Evolutionary conservation across 2,329 filamentous ascomycete genomes (phyloP).

Genomic region (Arthroderma uncinatum): DNA sequence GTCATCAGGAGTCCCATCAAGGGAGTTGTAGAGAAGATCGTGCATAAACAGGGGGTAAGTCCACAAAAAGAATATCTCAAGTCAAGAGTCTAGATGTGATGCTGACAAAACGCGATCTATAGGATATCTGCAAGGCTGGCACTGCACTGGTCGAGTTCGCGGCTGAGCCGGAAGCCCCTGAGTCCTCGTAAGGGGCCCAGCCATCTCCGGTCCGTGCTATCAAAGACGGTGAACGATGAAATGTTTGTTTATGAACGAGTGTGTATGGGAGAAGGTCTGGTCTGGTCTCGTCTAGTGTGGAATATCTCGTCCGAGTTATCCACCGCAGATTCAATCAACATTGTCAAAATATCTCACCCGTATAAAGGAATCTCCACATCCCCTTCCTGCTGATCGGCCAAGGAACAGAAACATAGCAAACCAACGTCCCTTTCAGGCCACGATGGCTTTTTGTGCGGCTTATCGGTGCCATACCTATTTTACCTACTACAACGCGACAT

Average conservation of each 20-base stretch:
- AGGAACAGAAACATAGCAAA: neutral
- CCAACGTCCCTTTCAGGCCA: neutral
- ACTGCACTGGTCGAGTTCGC: constrained; percentile 65
- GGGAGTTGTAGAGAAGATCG: constrained; percentile 59
- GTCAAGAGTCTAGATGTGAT: constrained; percentile 7
- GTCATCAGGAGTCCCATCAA: constrained; percentile 67
- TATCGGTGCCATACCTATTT: neutral
- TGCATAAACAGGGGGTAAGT: constrained; percentile 63
- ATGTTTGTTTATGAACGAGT: neutral
- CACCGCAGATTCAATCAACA: neutral
- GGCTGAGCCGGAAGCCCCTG: constrained; percentile 10
- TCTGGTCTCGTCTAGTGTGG: neutral
- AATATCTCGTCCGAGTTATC: neutral
- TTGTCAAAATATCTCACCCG: neutral
- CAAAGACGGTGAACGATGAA: constrained; percentile 2
- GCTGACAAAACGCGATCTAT: constrained; percentile 3
- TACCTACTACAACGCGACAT: neutral
- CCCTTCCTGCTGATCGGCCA: neutral
- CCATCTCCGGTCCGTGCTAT: neutral
- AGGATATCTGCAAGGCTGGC: constrained; percentile 70
- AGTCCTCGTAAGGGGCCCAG: neutral
- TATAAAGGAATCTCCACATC: constrained; percentile 1
- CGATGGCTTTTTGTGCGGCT: constrained; percentile 1
- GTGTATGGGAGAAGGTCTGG: neutral
- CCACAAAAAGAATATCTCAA: neutral